phyloP scores from a whole-genome alignment of 1,139 yeast species.

The Taphrina confusa region DNA sequence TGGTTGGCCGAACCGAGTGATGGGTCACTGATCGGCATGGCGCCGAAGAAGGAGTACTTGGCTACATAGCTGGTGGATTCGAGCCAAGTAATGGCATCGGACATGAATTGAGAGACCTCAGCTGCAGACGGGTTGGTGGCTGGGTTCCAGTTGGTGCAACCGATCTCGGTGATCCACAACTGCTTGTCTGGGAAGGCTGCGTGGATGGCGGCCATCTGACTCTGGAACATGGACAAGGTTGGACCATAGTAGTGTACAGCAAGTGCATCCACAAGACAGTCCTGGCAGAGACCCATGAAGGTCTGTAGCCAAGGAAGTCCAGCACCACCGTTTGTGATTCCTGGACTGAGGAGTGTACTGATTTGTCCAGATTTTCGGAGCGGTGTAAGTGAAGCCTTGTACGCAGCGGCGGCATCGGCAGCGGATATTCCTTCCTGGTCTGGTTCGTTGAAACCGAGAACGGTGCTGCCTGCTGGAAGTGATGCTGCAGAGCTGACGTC shows the following conservation, averaged over 20 bases:
- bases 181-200: slow-evolving; percentile 26
- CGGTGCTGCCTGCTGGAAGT: neutral
- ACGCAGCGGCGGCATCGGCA: slow-evolving; percentile 19
- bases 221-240: slow-evolving; percentile 15
- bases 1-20: slow-evolving; percentile 20
- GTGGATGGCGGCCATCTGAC: slow-evolving; percentile 27
- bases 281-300: slow-evolving; percentile 24
- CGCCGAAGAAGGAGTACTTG: slow-evolving; percentile 30
- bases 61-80: slow-evolving; percentile 22
- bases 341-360: slow-evolving; percentile 19
- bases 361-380: slow-evolving; percentile 15
- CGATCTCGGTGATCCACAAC: slow-evolving; percentile 31
- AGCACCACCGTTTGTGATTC: slow-evolving; percentile 26
- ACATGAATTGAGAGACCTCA: slow-evolving; percentile 21
- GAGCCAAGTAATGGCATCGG: slow-evolving; percentile 30
- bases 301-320: slow-evolving; percentile 33
- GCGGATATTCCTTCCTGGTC: slow-evolving; percentile 25
- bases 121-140: slow-evolving; percentile 25
- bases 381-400: slow-evolving; percentile 22
- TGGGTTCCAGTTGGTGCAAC: slow-evolving; percentile 33
- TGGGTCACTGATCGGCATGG: slow-evolving; percentile 24
- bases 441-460: slow-evolving; percentile 35
- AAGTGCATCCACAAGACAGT: slow-evolving; percentile 18
- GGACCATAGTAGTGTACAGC: slow-evolving; percentile 33
- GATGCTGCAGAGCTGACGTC: slow-evolving; percentile 4